Base-by-base conservation (phyloP, 2,329 filamentous ascomycete genomes). In the Coniella lustricola region DNA sequence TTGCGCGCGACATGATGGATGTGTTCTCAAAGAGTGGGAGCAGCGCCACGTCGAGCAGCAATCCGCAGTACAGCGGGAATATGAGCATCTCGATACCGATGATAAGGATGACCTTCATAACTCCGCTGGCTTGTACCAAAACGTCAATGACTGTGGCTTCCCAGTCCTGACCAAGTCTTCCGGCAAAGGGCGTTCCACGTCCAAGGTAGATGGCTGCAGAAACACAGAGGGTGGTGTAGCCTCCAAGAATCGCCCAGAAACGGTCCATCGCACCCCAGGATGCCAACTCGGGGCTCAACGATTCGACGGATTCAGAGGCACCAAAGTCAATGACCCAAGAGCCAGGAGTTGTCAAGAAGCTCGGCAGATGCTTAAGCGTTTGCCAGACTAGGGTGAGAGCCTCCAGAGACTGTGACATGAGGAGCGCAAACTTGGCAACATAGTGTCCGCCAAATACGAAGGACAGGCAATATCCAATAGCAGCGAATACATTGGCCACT, bases 41-140 rank as follows among this genome's bases (percentile, higher is more conserved):
- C 43, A 97, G 74, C 4, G 93, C 93, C 39, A 88, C 68, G 62
- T 98, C 93, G 31, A 98, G 81, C 2, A 98, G 77, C 32, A 95
- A 74, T 4, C 93, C 93, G 60, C 93, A 98, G 64, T 98, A 98
- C 1, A 98, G 74, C 0, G 93, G 93, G 61, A 98, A 98, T 7
- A 90, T 82, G 32, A 98, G 82, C 93, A 98, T 98, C 69, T 98
- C 93, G 59, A 98, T 98, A 55, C 90, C 93, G 56, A 98, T 98
- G 60, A 98, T 97, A 52, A 97, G 71, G 44, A 98, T 95, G 18
- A 98, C 93, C 66, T 98, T 98, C 74, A 96, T 82, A 9, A 98
- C 91, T 13, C 94, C 93, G 36, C 93, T 94, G 41, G 93, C 93
- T 73, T 98, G 94, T 54, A 90, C 84, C 18, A 98, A 74, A 1